Percentiles rank a stretch among this genome's conserved stretches.
These are phyloP conservation scores for Thraustochytrium sp. DNA, from an alignment of 352 stramenopile species.

Conservation along the genomic window DNA sequence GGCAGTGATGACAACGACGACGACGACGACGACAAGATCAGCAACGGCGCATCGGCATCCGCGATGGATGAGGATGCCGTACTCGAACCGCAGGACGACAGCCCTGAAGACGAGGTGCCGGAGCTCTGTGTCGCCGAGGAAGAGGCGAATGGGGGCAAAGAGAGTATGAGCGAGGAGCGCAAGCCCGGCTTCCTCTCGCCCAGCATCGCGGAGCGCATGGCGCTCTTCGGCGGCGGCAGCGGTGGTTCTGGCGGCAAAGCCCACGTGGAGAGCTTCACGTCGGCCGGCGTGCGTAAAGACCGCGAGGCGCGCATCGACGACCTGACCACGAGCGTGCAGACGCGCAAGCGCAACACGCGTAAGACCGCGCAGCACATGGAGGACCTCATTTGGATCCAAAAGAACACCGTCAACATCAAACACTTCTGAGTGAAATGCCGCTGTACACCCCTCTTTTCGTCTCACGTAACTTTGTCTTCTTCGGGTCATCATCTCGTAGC, in stretches of 20 bases:
- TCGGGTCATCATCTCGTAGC: neutral
- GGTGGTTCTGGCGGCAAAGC: no score
- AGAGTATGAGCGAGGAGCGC: no score
- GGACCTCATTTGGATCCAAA: constrained; percentile 31
- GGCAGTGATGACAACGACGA: no score
- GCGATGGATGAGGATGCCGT: no score
- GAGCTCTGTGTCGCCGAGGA: no score
- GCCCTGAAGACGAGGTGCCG: no score
- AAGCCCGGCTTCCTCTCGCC: no score
- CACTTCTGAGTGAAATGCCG: neutral
- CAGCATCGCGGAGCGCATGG: neutral
- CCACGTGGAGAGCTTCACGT: neutral
- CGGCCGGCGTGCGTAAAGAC: neutral
- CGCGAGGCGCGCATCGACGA: neutral
- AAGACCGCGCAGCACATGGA: constrained; percentile 26
- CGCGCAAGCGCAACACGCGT: neutral
- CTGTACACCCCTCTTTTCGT: neutral
- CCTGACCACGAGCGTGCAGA: neutral
- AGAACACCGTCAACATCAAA: constrained; percentile 35
- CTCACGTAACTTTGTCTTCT: neutral
- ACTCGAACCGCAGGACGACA: no score
- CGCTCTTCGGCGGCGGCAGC: neutral
- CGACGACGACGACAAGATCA: no score
- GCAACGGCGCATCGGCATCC: no score
- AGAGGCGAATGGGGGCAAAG: no score